phyloP scores from a whole-genome alignment of 169 alveolate species.

The Eimeria tenella region DNA sequence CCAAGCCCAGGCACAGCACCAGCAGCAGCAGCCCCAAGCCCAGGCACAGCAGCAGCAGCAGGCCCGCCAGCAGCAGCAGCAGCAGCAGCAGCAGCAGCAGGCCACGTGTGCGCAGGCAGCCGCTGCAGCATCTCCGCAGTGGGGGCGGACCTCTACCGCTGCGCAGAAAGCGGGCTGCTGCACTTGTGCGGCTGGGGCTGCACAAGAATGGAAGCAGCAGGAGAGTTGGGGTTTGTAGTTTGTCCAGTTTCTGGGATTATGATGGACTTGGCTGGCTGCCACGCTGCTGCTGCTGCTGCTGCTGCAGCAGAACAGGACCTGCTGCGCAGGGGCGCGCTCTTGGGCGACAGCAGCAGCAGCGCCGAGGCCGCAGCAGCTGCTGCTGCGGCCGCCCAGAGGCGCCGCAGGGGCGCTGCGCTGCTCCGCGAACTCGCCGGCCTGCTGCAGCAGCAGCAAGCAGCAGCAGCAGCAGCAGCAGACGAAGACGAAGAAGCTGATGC shows the following conservation, averaged over 20 bases:
- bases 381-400: neutral
- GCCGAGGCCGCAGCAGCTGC: neutral
- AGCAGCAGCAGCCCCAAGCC: neutral
- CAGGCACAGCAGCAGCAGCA: conserved; percentile 25
- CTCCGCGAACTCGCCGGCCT: neutral
- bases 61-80: neutral
- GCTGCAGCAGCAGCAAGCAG: conserved; percentile 64
- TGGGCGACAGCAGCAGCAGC: neutral
- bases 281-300: conserved; percentile 28
- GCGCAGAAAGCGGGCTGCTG: conserved; percentile 42
- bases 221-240: neutral
- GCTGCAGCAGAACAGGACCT: neutral
- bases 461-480: conserved; percentile 1
- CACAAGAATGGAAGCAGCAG: conserved; percentile 36
- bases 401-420: neutral
- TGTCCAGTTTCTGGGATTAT: conserved; percentile 30
- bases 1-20: neutral
- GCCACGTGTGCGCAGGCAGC: neutral
- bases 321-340: neutral
- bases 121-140: conserved; percentile 1
- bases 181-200: conserved; percentile 40
- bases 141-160: neutral
- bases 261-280: conserved; percentile 41
- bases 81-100: conserved; percentile 29
- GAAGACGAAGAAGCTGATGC: neutral